These are phyloP conservation scores for Diatrype stigma DNA, from an alignment of 2,329 filamentous ascomycete genomes.

Conservation along the genomic window DNA sequence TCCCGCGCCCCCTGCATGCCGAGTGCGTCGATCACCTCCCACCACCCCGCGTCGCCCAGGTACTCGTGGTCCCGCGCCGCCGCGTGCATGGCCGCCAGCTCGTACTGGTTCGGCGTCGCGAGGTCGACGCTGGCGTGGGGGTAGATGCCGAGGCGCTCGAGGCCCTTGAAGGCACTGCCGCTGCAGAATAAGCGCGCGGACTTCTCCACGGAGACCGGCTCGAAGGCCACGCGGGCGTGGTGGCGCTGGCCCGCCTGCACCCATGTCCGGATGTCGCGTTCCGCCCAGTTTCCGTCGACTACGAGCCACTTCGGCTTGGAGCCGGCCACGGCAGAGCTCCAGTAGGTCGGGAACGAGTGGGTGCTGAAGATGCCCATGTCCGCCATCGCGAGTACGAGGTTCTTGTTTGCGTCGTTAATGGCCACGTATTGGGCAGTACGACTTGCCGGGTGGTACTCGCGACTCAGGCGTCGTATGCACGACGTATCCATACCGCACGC, in stretches of 20 bases:
- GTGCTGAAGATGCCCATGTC: conserved; percentile 84
- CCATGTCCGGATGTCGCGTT: conserved; percentile 63
- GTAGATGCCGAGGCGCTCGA: conserved; percentile 46
- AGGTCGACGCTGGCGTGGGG: conserved; percentile 65
- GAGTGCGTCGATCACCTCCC: conserved; percentile 71
- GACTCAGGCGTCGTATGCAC: conserved; percentile 56
- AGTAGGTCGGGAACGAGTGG: conserved; percentile 49
- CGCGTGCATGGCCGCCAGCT: conserved; percentile 74
- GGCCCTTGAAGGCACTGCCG: conserved; percentile 18
- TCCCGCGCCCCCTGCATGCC: conserved; percentile 72
- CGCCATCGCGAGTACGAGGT: conserved; percentile 88
- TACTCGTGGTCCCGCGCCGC: conserved; percentile 63
- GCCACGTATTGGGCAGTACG: conserved; percentile 90
- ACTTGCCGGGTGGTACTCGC: conserved; percentile 44
- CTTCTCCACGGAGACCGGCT: conserved; percentile 85
- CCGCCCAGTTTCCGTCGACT: conserved; percentile 82
- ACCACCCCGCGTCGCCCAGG: conserved; percentile 72
- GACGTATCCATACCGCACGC: conserved; percentile 59
- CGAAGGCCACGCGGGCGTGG: conserved; percentile 66
- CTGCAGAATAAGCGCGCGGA: conserved; percentile 62
- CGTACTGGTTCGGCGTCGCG: conserved; percentile 76
- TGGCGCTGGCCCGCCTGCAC: conserved; percentile 55
- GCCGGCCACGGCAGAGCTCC: conserved; percentile 54
- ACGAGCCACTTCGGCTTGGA: conserved; percentile 71
- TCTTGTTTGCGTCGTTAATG: conserved; percentile 78